phyloP scores from a whole-genome alignment of 495 filamentous ascomycete genomes.

The Aspergillus wentii region DNA sequence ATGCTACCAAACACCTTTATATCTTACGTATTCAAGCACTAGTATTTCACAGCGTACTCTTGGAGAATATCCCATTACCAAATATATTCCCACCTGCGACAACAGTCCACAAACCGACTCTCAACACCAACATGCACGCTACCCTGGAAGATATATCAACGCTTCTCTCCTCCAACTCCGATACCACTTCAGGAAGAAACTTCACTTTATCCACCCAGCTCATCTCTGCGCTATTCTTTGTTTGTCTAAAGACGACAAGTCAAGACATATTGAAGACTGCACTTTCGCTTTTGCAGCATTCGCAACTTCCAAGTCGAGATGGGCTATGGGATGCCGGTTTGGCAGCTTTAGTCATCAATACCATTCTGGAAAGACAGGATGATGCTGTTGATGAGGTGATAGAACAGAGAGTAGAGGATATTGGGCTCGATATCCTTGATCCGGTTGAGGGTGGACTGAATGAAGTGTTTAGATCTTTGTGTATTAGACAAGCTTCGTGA shows the following conservation, averaged over 20 bases:
- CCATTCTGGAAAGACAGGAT: neutral
- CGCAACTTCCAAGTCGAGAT: constrained; percentile 9
- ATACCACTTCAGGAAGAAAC: neutral
- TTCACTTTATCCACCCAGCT: constrained; percentile 18
- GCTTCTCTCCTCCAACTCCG: constrained; percentile 2
- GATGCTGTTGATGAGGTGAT: too few species aligned
- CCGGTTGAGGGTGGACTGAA: too few species aligned
- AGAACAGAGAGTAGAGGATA: too few species aligned
- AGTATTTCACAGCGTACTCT: constrained; percentile 8
- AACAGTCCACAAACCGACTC: neutral
- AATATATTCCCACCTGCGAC: neutral
- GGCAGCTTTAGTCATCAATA: constrained; percentile 5
- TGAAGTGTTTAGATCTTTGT: too few species aligned
- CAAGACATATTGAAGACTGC: constrained; percentile 1
- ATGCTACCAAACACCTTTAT: neutral
- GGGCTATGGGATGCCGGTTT: constrained; percentile 16
- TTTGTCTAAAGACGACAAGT: constrained; percentile 15
- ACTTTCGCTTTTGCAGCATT: constrained; percentile 9
- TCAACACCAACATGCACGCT: constrained; percentile 2
- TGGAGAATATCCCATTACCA: constrained; percentile 8
- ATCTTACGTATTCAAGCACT: constrained; percentile 9
- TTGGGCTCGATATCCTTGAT: too few species aligned
- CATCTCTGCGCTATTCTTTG: constrained; percentile 13
- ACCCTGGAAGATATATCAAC: constrained; percentile 6
- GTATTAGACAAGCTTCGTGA: too few species aligned